phyloP scores from a whole-genome alignment of 805 yeast genomes.

The Suhomyces sp. region DNA sequence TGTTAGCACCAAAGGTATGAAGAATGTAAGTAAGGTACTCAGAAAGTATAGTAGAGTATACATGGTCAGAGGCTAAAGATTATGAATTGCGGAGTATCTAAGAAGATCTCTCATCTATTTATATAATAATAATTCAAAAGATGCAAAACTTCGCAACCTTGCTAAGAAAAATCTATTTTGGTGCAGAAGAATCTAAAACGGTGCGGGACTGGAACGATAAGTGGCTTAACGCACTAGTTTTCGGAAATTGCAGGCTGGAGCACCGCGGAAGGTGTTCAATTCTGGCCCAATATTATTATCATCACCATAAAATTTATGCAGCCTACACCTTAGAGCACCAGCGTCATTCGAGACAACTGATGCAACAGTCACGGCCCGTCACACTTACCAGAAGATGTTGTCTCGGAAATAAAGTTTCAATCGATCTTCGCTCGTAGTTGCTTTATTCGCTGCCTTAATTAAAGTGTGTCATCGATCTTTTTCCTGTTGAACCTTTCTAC shows the following conservation, averaged over 20 bases:
- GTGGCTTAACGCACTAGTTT: background rate
- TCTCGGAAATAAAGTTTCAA: background rate
- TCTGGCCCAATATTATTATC: background rate
- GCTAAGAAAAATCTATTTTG: background rate
- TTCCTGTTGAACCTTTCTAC: background rate
- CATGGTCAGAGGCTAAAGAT: background rate
- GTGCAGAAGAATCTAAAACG: background rate
- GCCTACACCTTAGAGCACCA: background rate
- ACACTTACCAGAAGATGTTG: background rate
- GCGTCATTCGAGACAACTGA: background rate
- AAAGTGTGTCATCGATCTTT: background rate
- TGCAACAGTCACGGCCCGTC: background rate
- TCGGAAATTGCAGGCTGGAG: background rate
- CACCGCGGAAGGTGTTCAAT: background rate
- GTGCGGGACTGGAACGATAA: background rate
- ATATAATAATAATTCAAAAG: background rate
- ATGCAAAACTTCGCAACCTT: background rate
- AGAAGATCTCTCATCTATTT: background rate
- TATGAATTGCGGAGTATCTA: background rate
- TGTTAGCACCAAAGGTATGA: conserved; percentile 12
- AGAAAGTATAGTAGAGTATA: background rate
- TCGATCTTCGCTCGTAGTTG: background rate
- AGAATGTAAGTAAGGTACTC: conserved; percentile 5
- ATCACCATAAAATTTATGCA: background rate
- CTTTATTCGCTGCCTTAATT: background rate